Base-by-base conservation (phyloP, 1,139 yeast species). In the Geotrichum cucujoidarum region DNA sequence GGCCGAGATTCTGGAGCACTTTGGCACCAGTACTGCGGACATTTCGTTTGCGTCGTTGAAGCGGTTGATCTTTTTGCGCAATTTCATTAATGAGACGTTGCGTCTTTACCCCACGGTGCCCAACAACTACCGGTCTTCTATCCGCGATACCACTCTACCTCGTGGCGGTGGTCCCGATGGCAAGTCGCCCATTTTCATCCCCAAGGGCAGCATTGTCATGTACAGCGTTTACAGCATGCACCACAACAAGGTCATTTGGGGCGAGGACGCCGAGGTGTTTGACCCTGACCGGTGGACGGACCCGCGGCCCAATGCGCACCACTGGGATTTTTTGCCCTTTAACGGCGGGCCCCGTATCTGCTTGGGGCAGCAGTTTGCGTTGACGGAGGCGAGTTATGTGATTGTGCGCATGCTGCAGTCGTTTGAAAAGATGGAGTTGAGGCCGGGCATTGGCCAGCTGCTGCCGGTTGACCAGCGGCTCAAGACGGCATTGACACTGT, bases 341-440 rank as follows among this genome's bases (percentile, higher is more conserved):
- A 76, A 76, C 55, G 82, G 81, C 34, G 82, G 82, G 17, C 81
- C 82, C 37, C 67, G 82, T 50, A 76, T 77, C 53, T 77, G 82
- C 54, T 65, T 78, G 50, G 82, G 81, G 18, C 81, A 77, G 61
- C 81, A 76, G 58, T 75, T 73, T 62, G 81, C 80, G 2, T 69
- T 77, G 51, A 76, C 81, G 6, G 82, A 78, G 62, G 75, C 77
- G 11, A 66, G 74, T 2, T 76, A 75, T 55, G 70, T 75, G 10
- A 53, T 74, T 33, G 70, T 68, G 10, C 66, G 82, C 48, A 57
- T 78, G 47, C 61, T 64, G 45, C 78, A 74, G 60, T 56, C 54
- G 39, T 64, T 64, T 52, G 53, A 50, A 42, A 55, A 55, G 17
- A 29, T 51, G 29, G 35, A 29, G 27, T n/a, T 10, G 25, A 13